A percentile compares a stretch with the other conserved stretches of the same genome.
phyloP scores from a whole-genome alignment of 306 rosid species.

The Casuarina cunninghamiana region DNA sequence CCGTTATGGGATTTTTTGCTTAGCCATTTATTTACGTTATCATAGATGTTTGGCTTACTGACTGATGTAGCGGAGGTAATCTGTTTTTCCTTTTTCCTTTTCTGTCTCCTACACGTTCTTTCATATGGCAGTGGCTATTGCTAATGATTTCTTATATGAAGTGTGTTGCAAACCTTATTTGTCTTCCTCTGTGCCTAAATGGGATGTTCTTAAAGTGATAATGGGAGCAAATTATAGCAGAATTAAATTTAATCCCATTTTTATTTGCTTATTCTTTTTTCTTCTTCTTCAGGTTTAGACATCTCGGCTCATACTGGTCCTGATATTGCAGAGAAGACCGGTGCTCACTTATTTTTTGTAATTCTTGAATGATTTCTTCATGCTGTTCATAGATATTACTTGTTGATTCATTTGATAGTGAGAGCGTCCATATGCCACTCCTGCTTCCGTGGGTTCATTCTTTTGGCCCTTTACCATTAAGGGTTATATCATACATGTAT shows the following conservation, averaged over 20 bases:
- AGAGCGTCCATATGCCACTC: conserved; percentile 19
- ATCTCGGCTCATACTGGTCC: conserved; percentile 13
- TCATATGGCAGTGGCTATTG: too few relatives aligned
- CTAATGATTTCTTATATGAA: neutral
- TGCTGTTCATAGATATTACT: conserved; percentile 20
- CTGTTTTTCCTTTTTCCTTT: neutral
- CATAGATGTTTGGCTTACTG: neutral
- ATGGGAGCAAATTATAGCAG: neutral
- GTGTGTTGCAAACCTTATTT: neutral
- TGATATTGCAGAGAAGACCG: conserved; percentile 12
- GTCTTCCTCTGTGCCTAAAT: neutral
- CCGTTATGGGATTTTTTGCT: neutral
- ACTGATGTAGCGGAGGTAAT: neutral
- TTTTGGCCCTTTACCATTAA: conserved; percentile 37
- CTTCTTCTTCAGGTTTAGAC: conserved; percentile 42
- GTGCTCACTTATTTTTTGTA: neutral
- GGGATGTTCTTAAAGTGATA: neutral
- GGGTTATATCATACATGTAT: conserved; percentile 29
- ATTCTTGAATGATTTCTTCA: conserved; percentile 21
- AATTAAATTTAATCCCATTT: neutral
- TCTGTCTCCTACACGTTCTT: neutral
- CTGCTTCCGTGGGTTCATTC: conserved; percentile 41
- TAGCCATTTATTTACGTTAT: neutral
- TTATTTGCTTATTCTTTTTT: conserved; percentile 6
- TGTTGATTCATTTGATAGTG: conserved; percentile 19